Conservation (phyloP, 2,329 filamentous ascomycete genomes). For the Coniella vitis region DNA sequence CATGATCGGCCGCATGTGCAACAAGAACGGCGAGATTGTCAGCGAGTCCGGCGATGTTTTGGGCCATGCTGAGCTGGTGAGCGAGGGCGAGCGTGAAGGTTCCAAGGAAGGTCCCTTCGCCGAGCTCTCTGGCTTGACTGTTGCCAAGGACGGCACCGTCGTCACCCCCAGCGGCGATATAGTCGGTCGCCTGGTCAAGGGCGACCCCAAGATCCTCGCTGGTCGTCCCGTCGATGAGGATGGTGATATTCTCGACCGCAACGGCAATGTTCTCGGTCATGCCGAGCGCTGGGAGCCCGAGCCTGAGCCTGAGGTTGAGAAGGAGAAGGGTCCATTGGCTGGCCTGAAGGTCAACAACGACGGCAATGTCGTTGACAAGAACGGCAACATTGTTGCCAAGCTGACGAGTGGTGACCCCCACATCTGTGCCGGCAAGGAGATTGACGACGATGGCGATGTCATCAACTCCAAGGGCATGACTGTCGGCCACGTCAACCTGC, state of each 20-base stretch:
- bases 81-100: slow-evolving; percentile 58
- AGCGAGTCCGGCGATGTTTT: slow-evolving; percentile 67
- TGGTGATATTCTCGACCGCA: slow-evolving; percentile 74
- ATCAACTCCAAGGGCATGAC: slow-evolving; percentile 61
- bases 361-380: slow-evolving; percentile 51
- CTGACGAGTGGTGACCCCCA: slow-evolving; percentile 61
- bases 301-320: slow-evolving; percentile 42
- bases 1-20: slow-evolving; percentile 61
- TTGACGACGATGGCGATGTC: slow-evolving; percentile 66
- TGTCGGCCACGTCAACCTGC: slow-evolving; percentile 60
- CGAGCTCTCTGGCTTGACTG: slow-evolving; percentile 56
- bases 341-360: slow-evolving; percentile 52
- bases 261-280: slow-evolving; percentile 52
- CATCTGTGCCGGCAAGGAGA: slow-evolving; percentile 60
- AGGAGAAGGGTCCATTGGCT: slow-evolving; percentile 43
- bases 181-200: slow-evolving; percentile 64
- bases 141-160: slow-evolving; percentile 63
- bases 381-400: slow-evolving; percentile 57
- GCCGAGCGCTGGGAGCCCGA: slow-evolving; percentile 49
- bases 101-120: slow-evolving; percentile 62
- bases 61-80: slow-evolving; percentile 60
- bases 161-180: slow-evolving; percentile 60
- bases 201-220: slow-evolving; percentile 64
- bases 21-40: slow-evolving; percentile 65
- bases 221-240: slow-evolving; percentile 74